Evolutionary conservation across 148 eudicot genomes (phyloP).

Genomic region (Selenicereus undatus): DNA sequence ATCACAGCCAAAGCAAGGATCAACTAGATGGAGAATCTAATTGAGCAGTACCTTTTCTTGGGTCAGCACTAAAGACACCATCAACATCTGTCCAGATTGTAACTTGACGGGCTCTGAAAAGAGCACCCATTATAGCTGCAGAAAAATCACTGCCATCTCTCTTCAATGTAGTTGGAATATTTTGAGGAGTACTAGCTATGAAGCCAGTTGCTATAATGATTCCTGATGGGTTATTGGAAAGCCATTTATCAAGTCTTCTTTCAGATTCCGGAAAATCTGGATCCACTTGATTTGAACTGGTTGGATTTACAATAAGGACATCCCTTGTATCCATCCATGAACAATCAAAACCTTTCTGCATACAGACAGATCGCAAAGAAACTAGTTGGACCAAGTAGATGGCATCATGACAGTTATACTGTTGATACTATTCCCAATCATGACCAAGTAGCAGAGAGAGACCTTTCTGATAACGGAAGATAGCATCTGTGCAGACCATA

Average conservation of each 20-base stretch:
- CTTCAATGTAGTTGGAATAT: constrained; percentile 93
- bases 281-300: constrained; percentile 84
- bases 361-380: neutral
- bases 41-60: constrained; percentile 73
- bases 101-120: constrained; percentile 80
- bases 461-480: constrained; percentile 78
- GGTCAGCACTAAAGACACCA: constrained; percentile 98
- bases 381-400: constrained; percentile 10
- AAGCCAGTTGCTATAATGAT: constrained; percentile 95
- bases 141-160: constrained; percentile 99
- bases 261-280: constrained; percentile 82
- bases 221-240: constrained; percentile 56
- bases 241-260: constrained; percentile 84
- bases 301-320: constrained; percentile 83
- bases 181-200: constrained; percentile 86
- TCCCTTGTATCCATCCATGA: constrained; percentile 97
- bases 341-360: constrained; percentile 72
- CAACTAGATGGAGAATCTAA: neutral
- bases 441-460: neutral
- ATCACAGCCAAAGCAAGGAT: neutral
- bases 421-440: neutral
- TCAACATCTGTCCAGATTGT: constrained; percentile 99
- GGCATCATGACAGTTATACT: neutral
- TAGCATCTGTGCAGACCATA: constrained; percentile 97
- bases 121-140: constrained; percentile 98